Percentiles rank a stretch among this genome's conserved stretches.
Evolutionary conservation across 1,284 basidiomycete genomes (phyloP).

Genomic region (Pholiota adiposa): DNA sequence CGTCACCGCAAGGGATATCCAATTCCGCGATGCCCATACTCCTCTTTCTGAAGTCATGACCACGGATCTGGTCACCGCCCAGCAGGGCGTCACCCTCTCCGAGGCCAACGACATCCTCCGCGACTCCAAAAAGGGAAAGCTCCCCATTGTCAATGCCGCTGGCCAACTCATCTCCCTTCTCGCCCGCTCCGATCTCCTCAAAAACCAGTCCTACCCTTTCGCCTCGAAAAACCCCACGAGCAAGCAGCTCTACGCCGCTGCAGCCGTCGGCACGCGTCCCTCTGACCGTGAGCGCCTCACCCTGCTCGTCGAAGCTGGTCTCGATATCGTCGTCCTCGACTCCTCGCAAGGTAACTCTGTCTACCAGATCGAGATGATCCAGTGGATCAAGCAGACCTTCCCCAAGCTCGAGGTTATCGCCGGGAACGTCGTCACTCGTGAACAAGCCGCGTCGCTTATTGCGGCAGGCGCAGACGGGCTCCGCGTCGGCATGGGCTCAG

Average conservation of each 20-base stretch:
- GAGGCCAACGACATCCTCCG: conserved; percentile 96
- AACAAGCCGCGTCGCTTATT: conserved; percentile 95
- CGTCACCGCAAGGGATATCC: conserved; percentile 95
- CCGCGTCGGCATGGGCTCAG: conserved; percentile 96
- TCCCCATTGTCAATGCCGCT: conserved; percentile 83
- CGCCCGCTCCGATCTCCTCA: conserved; percentile 95
- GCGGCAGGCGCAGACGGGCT: conserved; percentile 94
- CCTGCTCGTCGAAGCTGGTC: conserved; percentile 90
- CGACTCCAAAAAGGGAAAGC: conserved; percentile 97
- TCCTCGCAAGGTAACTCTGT: conserved; percentile 97
- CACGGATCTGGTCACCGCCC: conserved; percentile 80
- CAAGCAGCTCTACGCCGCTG: conserved; percentile 97
- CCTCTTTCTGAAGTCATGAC: conserved; percentile 93
- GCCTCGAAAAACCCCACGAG: conserved; percentile 91
- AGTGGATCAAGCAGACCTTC: conserved; percentile 90
- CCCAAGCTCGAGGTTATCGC: conserved; percentile 92
- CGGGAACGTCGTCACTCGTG: conserved; percentile 97
- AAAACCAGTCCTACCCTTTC: conserved; percentile 97
- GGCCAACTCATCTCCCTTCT: conserved; percentile 87
- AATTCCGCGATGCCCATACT: conserved; percentile 81
- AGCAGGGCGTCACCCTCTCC: conserved; percentile 84
- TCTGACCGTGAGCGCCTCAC: conserved; percentile 86
- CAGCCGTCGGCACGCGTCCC: conserved; percentile 94
- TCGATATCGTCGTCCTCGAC: conserved; percentile 96
- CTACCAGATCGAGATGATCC: conserved; percentile 95